A percentile compares a stretch with the other conserved stretches of the same genome.
phyloP scores from a whole-genome alignment of 345 rosid species.

The Pugionium cornutum region DNA sequence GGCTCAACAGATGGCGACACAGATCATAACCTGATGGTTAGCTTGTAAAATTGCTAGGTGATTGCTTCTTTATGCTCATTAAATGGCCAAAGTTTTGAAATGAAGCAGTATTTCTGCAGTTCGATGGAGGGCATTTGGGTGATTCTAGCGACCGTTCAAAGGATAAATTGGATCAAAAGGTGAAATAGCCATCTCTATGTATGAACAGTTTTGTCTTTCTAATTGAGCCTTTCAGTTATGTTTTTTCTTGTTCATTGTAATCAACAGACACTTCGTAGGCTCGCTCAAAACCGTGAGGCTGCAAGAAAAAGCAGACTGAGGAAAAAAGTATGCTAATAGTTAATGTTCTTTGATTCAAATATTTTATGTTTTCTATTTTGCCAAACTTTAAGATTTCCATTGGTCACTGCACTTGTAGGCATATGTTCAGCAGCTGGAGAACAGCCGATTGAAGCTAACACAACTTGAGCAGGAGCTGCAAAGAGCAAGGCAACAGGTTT shows the following conservation, averaged over 20 bases:
- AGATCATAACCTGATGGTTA: slow-evolving; percentile 72
- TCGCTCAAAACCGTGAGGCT: slow-evolving; percentile 99
- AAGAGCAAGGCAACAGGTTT: slow-evolving; percentile 93
- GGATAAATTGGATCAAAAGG: slow-evolving; percentile 88
- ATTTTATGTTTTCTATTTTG: background rate
- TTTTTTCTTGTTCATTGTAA: slow-evolving; percentile 20
- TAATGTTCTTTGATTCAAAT: slow-evolving; percentile 13
- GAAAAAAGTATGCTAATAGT: slow-evolving; percentile 57
- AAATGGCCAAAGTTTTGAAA: slow-evolving; percentile 12
- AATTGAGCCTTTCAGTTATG: slow-evolving; percentile 19
- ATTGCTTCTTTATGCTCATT: slow-evolving; percentile 15
- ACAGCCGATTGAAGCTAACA: slow-evolving; percentile 85
- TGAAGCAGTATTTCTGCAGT: slow-evolving; percentile 47
- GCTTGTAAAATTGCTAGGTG: slow-evolving; percentile 22
- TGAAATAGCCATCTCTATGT: slow-evolving; percentile 25
- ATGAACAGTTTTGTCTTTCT: background rate
- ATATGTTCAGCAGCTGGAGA: slow-evolving; percentile 94
- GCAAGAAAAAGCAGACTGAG: slow-evolving; percentile 95
- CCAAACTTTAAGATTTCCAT: slow-evolving; percentile 12
- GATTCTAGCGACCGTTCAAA: slow-evolving; percentile 91
- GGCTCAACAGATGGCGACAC: slow-evolving; percentile 77
- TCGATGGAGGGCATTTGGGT: slow-evolving; percentile 54
- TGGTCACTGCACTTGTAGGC: slow-evolving; percentile 50
- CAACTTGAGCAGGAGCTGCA: slow-evolving; percentile 95
- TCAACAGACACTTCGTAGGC: slow-evolving; percentile 82